Base-by-base conservation (phyloP, 176 grass and related monocot species). In the Zea luxurians region DNA sequence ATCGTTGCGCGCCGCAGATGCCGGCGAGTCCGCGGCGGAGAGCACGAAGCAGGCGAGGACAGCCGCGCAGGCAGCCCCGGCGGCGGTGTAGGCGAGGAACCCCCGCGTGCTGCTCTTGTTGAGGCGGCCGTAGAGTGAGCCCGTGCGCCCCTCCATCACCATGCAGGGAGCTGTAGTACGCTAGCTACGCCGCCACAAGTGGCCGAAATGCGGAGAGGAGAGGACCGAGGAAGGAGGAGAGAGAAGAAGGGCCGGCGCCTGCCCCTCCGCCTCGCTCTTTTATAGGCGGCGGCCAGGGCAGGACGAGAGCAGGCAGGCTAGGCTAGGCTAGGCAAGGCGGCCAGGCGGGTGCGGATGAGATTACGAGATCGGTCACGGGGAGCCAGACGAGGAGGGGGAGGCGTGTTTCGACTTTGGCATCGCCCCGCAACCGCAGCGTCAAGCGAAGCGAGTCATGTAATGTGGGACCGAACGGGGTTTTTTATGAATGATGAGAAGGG, bases 41-140 rank as follows among this genome's bases (percentile, higher is more conserved):
- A 82, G 21, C 68, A 93, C 78, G 77, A 93, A 86, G 85, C 86
- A 86, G 69, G 90, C 85, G 66, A 82, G 72, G 12, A 73, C 76
- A 45, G 86, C 86, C 4, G 90, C 88, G 43, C 84, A 54, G 50
- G 83, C 86, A 12, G 11, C 68, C 4, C 68, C 90, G 0, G 83
- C 87, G 67, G 76, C 75, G 73, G 88, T 61, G 78, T 90, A 97
- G 17, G 82, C 85, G 44, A 90, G 35, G 78, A 97, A 97, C 16
- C 61, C 84, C 10, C 86, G 90, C 76, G 81, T 82, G 81, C 77
- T 87, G 66, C 58, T 16, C 70, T 76, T 59, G 84, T 90, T 86
- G 20, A 90, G 18, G 63, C 70, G 49, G 58, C 88, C 80, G 71
- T 86, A 90, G 0, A 89, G 48, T 15, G 76, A 66, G 43, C 65